These are phyloP conservation scores for Fusarium pseudoanthophilum DNA, from an alignment of 2,329 filamentous ascomycete species.

Conservation along the genomic window DNA sequence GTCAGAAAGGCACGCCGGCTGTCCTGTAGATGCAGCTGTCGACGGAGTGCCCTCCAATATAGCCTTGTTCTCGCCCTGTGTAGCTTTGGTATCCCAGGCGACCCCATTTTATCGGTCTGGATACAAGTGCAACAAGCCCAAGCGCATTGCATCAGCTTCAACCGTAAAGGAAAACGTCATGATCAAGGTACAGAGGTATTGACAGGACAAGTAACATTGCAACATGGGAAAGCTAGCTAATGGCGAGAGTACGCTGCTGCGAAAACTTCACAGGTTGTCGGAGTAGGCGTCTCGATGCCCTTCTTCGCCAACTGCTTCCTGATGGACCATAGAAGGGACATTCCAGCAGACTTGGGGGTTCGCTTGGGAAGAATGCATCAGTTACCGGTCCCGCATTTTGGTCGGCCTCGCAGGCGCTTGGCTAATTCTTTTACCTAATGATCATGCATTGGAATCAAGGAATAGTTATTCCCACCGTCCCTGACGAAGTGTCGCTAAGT, in stretches of 20 bases:
- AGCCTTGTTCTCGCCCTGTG: not conserved
- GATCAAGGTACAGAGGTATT: not conserved
- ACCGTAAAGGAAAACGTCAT: not conserved
- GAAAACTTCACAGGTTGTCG: not conserved
- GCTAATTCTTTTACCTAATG: not conserved
- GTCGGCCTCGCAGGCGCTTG: too few relatives aligned
- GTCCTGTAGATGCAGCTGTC: not conserved
- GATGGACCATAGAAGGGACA: not conserved
- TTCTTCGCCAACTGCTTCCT: not conserved
- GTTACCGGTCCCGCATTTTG: fast-evolving
- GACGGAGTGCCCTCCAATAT: not conserved
- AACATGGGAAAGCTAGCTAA: not conserved
- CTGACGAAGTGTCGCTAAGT: fast-evolving
- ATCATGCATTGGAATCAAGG: not conserved
- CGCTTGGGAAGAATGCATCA: not conserved
- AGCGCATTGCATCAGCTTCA: not conserved
- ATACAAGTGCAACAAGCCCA: not conserved
- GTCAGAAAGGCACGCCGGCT: not conserved
- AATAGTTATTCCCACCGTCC: not conserved
- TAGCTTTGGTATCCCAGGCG: not conserved
- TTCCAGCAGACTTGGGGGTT: not conserved
- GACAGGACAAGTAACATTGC: not conserved
- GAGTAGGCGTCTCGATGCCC: not conserved
- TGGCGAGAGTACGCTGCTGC: not conserved
- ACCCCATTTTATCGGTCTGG: too few relatives aligned